Percentiles rank a stretch among this genome's conserved stretches.
Conservation (phyloP, 768 basidiomycete species). For the Dentipellis sp. region DNA sequence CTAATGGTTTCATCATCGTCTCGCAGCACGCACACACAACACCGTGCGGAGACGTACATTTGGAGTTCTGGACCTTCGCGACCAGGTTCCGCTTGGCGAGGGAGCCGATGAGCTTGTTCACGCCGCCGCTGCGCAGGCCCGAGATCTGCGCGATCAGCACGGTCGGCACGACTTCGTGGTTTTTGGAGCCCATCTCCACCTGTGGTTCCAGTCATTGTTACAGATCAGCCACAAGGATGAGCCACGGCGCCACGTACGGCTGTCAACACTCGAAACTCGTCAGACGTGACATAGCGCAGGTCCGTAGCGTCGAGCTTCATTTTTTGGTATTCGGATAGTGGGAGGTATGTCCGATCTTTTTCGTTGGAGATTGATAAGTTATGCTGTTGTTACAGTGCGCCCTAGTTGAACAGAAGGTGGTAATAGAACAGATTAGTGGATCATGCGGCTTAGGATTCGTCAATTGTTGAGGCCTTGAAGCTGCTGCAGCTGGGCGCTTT, state of each 20-base stretch:
- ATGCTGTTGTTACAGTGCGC: too few relatives aligned
- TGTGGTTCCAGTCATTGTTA: constrained; percentile 20
- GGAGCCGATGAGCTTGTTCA: constrained; percentile 85
- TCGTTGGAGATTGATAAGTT: too few relatives aligned
- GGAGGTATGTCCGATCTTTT: background rate
- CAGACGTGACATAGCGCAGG: constrained; percentile 82
- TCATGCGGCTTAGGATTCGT: background rate
- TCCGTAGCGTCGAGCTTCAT: constrained; percentile 97
- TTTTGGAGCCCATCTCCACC: constrained; percentile 98
- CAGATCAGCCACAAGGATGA: background rate
- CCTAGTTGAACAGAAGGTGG: too few relatives aligned
- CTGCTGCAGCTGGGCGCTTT: background rate
- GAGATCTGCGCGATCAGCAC: constrained; percentile 86
- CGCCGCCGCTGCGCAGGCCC: constrained; percentile 84
- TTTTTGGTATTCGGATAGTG: constrained; percentile 5
- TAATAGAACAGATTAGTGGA: too few relatives aligned
- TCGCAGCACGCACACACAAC: background rate
- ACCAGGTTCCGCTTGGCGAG: constrained; percentile 90
- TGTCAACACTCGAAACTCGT: constrained; percentile 95
- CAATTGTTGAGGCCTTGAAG: background rate
- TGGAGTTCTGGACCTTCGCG: constrained; percentile 81
- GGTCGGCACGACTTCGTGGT: constrained; percentile 93
- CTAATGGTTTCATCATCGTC: constrained; percentile 29
- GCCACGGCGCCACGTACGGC: constrained; percentile 44
- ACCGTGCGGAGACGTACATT: constrained; percentile 50